These are phyloP conservation scores for Phytophthora foliorum DNA, from an alignment of 352 stramenopile species.

Conservation along the genomic window DNA sequence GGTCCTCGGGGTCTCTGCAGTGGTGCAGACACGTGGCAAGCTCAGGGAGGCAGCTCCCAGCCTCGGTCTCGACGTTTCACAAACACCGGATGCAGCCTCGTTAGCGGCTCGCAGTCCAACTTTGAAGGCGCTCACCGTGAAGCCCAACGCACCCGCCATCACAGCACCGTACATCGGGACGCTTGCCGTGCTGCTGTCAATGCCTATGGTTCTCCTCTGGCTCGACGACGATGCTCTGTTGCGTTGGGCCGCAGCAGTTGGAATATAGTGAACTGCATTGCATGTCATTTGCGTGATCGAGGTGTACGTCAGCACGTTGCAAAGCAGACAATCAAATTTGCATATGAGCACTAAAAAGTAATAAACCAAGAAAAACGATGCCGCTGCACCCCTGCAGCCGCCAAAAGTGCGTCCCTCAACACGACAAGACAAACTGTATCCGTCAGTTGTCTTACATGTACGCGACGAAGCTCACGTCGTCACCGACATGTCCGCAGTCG, in stretches of 20 bases:
- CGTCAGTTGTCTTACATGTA: too few species aligned
- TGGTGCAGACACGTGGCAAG: background rate
- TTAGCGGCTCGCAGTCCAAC: conserved; percentile 12
- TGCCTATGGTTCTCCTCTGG: conserved; percentile 27
- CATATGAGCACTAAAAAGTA: conserved; percentile 12
- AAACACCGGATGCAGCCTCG: background rate
- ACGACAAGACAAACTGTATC: too few species aligned
- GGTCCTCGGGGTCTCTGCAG: background rate
- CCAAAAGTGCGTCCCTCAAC: conserved; percentile 7
- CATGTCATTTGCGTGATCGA: background rate
- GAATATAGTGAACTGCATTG: conserved; percentile 7
- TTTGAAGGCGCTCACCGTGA: conserved; percentile 6
- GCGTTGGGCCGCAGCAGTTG: conserved; percentile 13
- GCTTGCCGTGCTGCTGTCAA: conserved; percentile 12
- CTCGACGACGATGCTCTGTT: conserved; percentile 27
- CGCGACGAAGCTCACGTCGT: too few species aligned
- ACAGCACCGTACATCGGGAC: conserved; percentile 15
- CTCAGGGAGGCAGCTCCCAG: conserved; percentile 12
- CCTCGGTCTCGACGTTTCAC: conserved; percentile 7
- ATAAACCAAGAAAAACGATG: conserved; percentile 19
- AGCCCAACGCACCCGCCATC: background rate
- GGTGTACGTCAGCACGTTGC: background rate
- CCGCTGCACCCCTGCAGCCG: conserved; percentile 8
- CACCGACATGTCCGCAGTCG: conserved; percentile 9
- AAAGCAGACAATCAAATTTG: conserved; percentile 12